phyloP scores from a whole-genome alignment of 768 basidiomycete species.

The Leccinellum albellum region DNA sequence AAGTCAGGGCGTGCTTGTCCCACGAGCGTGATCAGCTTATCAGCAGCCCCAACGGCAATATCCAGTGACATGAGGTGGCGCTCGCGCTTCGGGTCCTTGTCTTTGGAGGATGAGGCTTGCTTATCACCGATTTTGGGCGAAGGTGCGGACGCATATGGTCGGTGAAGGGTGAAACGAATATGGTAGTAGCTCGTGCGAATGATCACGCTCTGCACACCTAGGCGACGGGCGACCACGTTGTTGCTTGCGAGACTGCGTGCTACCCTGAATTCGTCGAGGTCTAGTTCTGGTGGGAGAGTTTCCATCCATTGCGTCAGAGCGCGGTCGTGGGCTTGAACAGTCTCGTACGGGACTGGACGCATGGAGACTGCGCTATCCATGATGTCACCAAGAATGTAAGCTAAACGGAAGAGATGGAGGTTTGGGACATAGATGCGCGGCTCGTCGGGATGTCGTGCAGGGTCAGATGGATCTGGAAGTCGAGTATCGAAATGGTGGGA shows the following conservation, averaged over 20 bases:
- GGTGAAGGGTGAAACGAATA: slow-evolving; percentile 80
- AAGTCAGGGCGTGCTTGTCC: slow-evolving; percentile 75
- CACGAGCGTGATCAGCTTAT: slow-evolving; percentile 74
- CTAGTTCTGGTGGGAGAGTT: slow-evolving; percentile 66
- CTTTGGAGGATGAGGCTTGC: slow-evolving; percentile 29
- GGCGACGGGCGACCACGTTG: slow-evolving; percentile 53
- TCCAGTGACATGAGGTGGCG: slow-evolving; percentile 58
- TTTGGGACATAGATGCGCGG: slow-evolving; percentile 74
- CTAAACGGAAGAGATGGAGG: slow-evolving; percentile 71
- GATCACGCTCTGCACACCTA: slow-evolving; percentile 79
- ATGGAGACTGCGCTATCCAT: slow-evolving; percentile 82
- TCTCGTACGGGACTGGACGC: slow-evolving; percentile 74
- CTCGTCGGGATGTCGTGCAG: slow-evolving; percentile 37
- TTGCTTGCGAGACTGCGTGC: slow-evolving; percentile 68
- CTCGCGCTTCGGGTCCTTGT: slow-evolving; percentile 32
- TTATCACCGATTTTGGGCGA: slow-evolving; percentile 25
- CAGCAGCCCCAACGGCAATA: slow-evolving; percentile 71
- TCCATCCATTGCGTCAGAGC: slow-evolving; percentile 74
- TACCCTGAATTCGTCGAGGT: slow-evolving; percentile 72
- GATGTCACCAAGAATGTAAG: slow-evolving; percentile 77
- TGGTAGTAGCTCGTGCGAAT: slow-evolving; percentile 75
- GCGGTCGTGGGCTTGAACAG: slow-evolving; percentile 67
- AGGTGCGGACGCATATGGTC: slow-evolving; percentile 56
- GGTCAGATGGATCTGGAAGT: slow-evolving; percentile 64
- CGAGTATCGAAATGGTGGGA: slow-evolving; percentile 84